phyloP scores from a whole-genome alignment of 306 rosid genomes.

The Castanea mollissima region DNA sequence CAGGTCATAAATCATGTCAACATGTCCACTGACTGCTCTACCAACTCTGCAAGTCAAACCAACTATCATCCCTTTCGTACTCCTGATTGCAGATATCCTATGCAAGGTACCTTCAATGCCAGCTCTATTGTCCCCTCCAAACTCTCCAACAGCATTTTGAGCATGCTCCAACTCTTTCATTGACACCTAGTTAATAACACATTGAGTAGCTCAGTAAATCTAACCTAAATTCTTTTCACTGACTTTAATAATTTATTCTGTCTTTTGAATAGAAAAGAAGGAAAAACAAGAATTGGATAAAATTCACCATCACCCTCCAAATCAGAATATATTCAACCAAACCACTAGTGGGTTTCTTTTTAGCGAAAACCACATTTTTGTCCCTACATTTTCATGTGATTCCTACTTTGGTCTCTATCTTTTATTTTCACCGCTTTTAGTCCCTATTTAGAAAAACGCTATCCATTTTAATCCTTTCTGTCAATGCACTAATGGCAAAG shows the following conservation, averaged over 20 bases:
- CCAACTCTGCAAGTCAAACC: conserved; percentile 77
- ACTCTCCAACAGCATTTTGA: conserved; percentile 60
- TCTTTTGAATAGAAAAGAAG: not conserved
- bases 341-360: not conserved
- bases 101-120: conserved; percentile 79
- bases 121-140: conserved; percentile 71
- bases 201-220: not conserved
- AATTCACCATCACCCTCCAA: not conserved
- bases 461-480: too few relatives aligned
- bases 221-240: not conserved
- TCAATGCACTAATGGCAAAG: too few relatives aligned
- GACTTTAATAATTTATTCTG: not conserved
- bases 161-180: conserved; percentile 63
- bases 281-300: not conserved
- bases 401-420: too few relatives aligned
- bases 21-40: conserved; percentile 58
- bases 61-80: conserved; percentile 53
- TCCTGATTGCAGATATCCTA: conserved; percentile 67
- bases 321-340: not conserved
- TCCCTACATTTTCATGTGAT: too few relatives aligned
- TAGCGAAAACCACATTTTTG: too few relatives aligned
- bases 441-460: too few relatives aligned
- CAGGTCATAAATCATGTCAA: conserved; percentile 62
- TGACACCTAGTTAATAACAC: conserved; percentile 52
- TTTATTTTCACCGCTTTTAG: too few relatives aligned